Conservation (phyloP, 306 rosid species). For the barrel medic (Medicago truncatula) region MtrunA17r5.0-ANR NC_053045.1:46057501-46058000, state of each 20-base stretch:
- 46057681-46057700: constrained; percentile 65
- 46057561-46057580: not conserved
- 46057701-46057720: constrained; percentile 96
- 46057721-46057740: constrained; percentile 96
- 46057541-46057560: not conserved
- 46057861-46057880: constrained; percentile 47
- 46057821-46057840: constrained; percentile 85
- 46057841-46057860: constrained; percentile 60
- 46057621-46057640: not conserved
- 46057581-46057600: not conserved
- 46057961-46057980: constrained; percentile 80
- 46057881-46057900: constrained; percentile 51
- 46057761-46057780: constrained; percentile 90
- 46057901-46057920: constrained; percentile 59
- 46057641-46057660: constrained; percentile 2
- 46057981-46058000: not conserved
- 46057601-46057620: not conserved
- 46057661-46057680: constrained; percentile 55
- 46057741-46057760: constrained; percentile 98
- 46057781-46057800: constrained; percentile 72
- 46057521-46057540: not conserved
- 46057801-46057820: constrained; percentile 94
- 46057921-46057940: constrained; percentile 84
- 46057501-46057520: not conserved
- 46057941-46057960: constrained; percentile 89